Evolutionary conservation across 2,329 filamentous ascomycete species (phyloP), one percentile per base, ranked within the genome.

Genomic region (Helotiales sp.): DNA sequence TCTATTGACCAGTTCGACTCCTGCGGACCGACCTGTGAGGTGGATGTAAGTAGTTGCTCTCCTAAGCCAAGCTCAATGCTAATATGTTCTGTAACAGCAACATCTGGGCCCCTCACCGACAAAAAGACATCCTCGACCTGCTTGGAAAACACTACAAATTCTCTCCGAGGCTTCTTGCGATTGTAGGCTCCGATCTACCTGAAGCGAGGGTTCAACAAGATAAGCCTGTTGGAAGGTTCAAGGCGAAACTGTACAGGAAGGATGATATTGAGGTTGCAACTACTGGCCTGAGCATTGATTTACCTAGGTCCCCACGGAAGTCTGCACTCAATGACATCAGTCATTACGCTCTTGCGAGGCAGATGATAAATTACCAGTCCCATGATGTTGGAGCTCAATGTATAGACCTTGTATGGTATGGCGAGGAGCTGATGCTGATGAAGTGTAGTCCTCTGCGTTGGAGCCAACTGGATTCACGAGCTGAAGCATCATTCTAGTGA

Each of bases 321-420:
- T 47, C 54, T 43, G 20, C 43, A n/a, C 13, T 32, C 10, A 63
- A 50, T 65, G 55, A 58, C 15, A 65, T 71, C 49, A 81, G 66
- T 72, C 79, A 69, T 72, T 84, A 68, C 80, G 80, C 68, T 59
- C 86, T 93, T 49, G 86, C 90, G 6, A 84, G 91, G 69, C 85
- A 89, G 63, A 89, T 92, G n/a, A 90, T 90, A 82, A 91, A 93
- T 76, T 93, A 91, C 77, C 89, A 88, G 15, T 90, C 90, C 0
- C 85, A 92, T 15, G 91, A 93, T 73, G 86, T 89, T 76, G 91
- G 90, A 0, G 79, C 83, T 17, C 84, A 82, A 76, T 92, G 90
- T 88, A 79, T 73, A 82, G 76, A 37, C 15, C 17, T 58, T 17
- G 30, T 32, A 13, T 7, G 17, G 7, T 22, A 24, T 34, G 34